phyloP scores from a whole-genome alignment of 176 grass and related monocot species.

The Phoenix dactylifera region DNA sequence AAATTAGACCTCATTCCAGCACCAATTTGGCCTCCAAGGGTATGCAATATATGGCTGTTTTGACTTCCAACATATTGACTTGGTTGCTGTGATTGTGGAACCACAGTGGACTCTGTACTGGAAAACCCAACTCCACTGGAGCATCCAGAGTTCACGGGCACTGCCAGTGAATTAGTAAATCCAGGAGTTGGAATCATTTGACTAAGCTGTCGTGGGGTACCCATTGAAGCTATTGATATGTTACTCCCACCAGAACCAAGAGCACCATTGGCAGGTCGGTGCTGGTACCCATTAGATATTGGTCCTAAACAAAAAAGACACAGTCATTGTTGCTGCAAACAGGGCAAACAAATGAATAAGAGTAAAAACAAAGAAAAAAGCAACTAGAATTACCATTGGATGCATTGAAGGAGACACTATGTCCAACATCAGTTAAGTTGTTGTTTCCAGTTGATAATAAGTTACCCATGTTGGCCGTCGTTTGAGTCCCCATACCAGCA shows the following conservation, averaged over 20 bases:
- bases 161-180: slow-evolving; percentile 58
- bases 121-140: slow-evolving; percentile 78
- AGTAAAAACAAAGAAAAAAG: background rate
- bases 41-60: slow-evolving; percentile 48
- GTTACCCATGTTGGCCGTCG: slow-evolving; percentile 37
- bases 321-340: slow-evolving; percentile 14
- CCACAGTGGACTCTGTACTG: slow-evolving; percentile 51
- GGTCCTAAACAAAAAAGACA: slow-evolving; percentile 36
- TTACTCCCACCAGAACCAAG: slow-evolving; percentile 53
- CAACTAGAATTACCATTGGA: slow-evolving; percentile 7
- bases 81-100: slow-evolving; percentile 50
- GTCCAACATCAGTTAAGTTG: slow-evolving; percentile 19
- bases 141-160: slow-evolving; percentile 56
- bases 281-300: slow-evolving; percentile 66
- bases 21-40: slow-evolving; percentile 40
- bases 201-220: slow-evolving; percentile 51
- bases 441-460: slow-evolving; percentile 29
- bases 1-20: slow-evolving; percentile 61
- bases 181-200: slow-evolving; percentile 96
- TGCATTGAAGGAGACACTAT: slow-evolving; percentile 9
- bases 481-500: slow-evolving; percentile 51
- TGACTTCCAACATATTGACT: slow-evolving; percentile 67
- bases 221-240: slow-evolving; percentile 39
- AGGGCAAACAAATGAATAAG: slow-evolving; percentile 2
- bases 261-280: slow-evolving; percentile 40